Evolutionary conservation across 257 asterid species (phyloP), one percentile per base, ranked within the genome.

Genomic region (Vinca minor): DNA sequence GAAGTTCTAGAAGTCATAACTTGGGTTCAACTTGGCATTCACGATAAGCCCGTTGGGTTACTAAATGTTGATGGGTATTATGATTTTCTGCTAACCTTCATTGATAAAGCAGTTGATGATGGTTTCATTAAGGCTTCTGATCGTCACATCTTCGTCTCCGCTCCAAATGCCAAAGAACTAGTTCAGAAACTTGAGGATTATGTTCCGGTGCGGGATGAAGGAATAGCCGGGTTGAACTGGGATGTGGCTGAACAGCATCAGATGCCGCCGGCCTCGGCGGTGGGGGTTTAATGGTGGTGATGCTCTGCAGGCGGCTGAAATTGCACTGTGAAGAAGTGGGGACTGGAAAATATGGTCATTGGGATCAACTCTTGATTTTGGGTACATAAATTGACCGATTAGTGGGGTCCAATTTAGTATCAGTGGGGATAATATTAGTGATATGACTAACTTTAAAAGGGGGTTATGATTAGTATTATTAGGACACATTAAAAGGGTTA

Each of bases 21-120:
- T 2, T 87, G 95, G 95, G 85, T 88, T 65, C 95, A 85, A 29
- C 79, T 87, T 2, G 95, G 95, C 34, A 87, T 87, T 28, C 95
- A 87, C 44, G 73, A 83, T 50, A 87, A 87, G 63, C 95, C 91
- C 31, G 94, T 87, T 73, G 95, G 95, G 0, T 78, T 87, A 20
- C 82, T 87, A n/a, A 87, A 87, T 48, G 94, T 87, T 17, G 94
- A 85, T 75, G 95, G 95, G 0, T 87, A 81, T 61, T 85, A 83
- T 76, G 78, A 87, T 75, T 68, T 55, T 64, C 75, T 87, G 15
- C 81, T 87, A 25, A 72, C 73, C 64, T 87, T 87, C 83, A 81
- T 87, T 4, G 95, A 87, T 74, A 87, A 85, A 74, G 95, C 87
- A 25, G 95, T 87, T 44, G 95, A 85, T 14, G 95, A 85, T 65